Evolutionary conservation across 768 basidiomycete genomes (phyloP).

Genomic region (Lentinula aciculospora): DNA sequence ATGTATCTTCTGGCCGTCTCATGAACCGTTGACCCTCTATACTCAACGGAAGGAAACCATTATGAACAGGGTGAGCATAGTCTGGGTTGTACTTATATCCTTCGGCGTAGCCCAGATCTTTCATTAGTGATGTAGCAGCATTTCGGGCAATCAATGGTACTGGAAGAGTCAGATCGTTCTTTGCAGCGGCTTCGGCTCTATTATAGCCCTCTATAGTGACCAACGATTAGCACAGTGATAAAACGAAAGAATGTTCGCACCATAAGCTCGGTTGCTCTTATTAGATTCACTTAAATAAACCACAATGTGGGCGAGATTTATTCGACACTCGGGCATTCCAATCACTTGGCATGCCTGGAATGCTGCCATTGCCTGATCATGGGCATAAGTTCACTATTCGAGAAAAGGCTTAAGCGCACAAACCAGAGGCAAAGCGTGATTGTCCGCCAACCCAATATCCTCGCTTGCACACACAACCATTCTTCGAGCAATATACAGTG

Average conservation of each 20-base stretch:
- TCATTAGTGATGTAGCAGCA: conserved; percentile 69
- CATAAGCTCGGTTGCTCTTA: conserved; percentile 74
- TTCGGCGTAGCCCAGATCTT: conserved; percentile 60
- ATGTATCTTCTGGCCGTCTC: conserved; percentile 33
- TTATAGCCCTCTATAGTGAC: conserved; percentile 52
- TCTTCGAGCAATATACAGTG: conserved; percentile 67
- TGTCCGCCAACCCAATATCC: conserved; percentile 79
- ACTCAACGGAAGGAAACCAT: conserved; percentile 54
- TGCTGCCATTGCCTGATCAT: conserved; percentile 50
- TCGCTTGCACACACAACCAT: conserved; percentile 81
- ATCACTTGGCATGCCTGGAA: conserved; percentile 61
- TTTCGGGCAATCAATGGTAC: conserved; percentile 76
- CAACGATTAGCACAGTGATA: neutral
- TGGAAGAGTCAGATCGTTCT: conserved; percentile 41
- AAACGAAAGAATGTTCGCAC: neutral
- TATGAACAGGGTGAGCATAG: conserved; percentile 60
- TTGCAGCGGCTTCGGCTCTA: conserved; percentile 57
- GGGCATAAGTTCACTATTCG: neutral
- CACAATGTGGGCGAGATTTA: conserved; percentile 72
- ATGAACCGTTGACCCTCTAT: conserved; percentile 40
- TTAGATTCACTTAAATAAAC: conserved; percentile 78
- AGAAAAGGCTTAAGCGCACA: conserved; percentile 15
- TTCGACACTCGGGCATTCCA: conserved; percentile 82
- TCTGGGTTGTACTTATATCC: conserved; percentile 61
- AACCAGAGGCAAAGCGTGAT: conserved; percentile 69